Percentiles rank a stretch among this genome's conserved stretches.
Conservation (phyloP, 441 rosid species). For the Aleurites moluccanus region DNA sequence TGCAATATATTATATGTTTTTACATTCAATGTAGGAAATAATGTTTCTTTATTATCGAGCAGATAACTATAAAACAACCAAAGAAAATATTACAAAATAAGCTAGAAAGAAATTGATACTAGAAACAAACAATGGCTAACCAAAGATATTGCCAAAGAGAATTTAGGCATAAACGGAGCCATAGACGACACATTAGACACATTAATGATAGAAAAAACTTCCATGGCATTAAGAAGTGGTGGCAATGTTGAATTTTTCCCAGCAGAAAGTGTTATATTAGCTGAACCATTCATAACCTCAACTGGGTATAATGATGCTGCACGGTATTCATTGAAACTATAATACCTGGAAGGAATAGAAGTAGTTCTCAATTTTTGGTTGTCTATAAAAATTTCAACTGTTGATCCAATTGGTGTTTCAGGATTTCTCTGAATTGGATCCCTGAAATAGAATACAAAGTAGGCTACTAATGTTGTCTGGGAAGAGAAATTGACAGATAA, state of each 20-base stretch:
- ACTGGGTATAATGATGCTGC: slow-evolving; percentile 11
- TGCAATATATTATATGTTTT: too few relatives aligned
- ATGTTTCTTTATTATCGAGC: too few relatives aligned
- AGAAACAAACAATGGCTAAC: not conserved
- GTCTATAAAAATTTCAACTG: slow-evolving; percentile 1
- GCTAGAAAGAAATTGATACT: too few relatives aligned
- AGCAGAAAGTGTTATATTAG: slow-evolving; percentile 20
- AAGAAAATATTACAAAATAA: too few relatives aligned
- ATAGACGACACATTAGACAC: not conserved
- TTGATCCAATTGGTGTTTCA: not conserved
- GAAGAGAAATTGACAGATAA: not conserved
- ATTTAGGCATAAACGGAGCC: too few relatives aligned
- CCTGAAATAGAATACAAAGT: slow-evolving; percentile 17
- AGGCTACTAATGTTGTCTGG: not conserved
- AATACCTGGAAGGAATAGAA: not conserved
- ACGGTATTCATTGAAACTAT: not conserved
- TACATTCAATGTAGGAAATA: too few relatives aligned
- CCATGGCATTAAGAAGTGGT: slow-evolving; percentile 18
- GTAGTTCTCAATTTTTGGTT: not conserved
- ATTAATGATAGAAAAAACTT: slow-evolving; percentile 17
- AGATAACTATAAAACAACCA: too few relatives aligned
- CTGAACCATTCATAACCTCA: slow-evolving; percentile 10
- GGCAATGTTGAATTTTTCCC: not conserved
- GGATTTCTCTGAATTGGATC: not conserved
- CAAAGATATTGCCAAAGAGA: not conserved